phyloP scores from a whole-genome alignment of 225 moss, liverwort and hornwort genomes.

The Pleurozium schreberi region DNA sequence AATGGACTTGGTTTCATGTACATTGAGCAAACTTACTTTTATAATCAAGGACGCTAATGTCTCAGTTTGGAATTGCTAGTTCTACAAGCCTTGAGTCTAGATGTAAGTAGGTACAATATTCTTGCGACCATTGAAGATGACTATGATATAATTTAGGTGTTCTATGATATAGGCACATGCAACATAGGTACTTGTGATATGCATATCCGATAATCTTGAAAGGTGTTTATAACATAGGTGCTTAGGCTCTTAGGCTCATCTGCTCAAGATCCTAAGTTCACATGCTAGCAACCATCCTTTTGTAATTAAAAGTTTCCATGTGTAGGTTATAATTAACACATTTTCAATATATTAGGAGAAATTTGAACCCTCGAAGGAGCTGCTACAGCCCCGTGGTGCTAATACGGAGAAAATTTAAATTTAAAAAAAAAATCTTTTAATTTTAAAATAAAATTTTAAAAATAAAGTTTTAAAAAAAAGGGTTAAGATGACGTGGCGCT shows the following conservation, averaged over 20 bases:
- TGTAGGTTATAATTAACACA: neutral
- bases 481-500: no score
- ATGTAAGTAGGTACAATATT: neutral
- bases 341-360: no score
- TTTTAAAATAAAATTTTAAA: no score
- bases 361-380: no score
- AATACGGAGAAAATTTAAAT: no score
- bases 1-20: no score
- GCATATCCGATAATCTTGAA: fast-evolving
- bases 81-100: fast-evolving
- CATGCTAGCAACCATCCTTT: neutral
- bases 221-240: neutral
- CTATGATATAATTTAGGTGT: neutral
- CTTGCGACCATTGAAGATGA: fast-evolving
- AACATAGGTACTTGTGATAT: neutral
- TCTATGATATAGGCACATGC: neutral
- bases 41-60: neutral
- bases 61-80: neutral
- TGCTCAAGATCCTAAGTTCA: neutral
- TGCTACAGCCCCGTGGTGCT: no score
- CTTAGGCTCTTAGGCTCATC: no score
- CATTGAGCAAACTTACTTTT: fast-evolving
- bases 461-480: no score
- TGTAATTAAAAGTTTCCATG: no score
- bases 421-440: no score